Base-by-base conservation (phyloP, 2,329 filamentous ascomycete genomes). In the Monosporascus cannonballus region DNA sequence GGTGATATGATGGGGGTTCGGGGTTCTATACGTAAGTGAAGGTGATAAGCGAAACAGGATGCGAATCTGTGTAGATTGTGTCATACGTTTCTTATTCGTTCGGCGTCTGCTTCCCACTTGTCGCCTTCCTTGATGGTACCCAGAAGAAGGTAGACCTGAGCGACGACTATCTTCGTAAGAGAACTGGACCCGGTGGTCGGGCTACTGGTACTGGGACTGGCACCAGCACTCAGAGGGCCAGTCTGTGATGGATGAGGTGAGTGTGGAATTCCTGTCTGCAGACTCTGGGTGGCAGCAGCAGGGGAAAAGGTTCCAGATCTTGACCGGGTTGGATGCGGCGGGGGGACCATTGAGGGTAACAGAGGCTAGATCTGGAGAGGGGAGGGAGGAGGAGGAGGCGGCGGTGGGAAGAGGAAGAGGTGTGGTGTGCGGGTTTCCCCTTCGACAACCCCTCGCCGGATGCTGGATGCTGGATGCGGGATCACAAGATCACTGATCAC, bases 111-210 rank as follows among this genome's bases (percentile, higher is more conserved):
- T 71, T 96, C 90, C 87, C 90, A 96, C 89, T 95, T 96, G 66
- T 83, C 83, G 67, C 86, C 93, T 76, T 96, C 91, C 71, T 94
- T 96, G 68, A 97, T 87, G 36, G 90, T 91, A 74, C 92, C 94
- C 60, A 99, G 81, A 53, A 99, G 83, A 59, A 99, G 85, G 74
- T 94, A 96, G 61, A 97, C 85, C 77, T 99, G 94, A 60, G 94
- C 91, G 66, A 96, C 86, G 64, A 94, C 91, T 71, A 99, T 94
- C 75, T 95, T 96, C 56, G 88, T 88, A 64, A 97, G 79, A 67
- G 86, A 86, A 67, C 73, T 83, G 60, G 74, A 76, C 71, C 79
- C 79, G 65, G 79, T 61, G 48, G 67, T 84, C 67, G 80, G 80
- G 72, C 81, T 84, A 71, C 74, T 81, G 64, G 78, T 81, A 73